These are phyloP conservation scores for Lentinula raphanica DNA, from an alignment of 768 basidiomycete genomes.

Conservation along the genomic window DNA sequence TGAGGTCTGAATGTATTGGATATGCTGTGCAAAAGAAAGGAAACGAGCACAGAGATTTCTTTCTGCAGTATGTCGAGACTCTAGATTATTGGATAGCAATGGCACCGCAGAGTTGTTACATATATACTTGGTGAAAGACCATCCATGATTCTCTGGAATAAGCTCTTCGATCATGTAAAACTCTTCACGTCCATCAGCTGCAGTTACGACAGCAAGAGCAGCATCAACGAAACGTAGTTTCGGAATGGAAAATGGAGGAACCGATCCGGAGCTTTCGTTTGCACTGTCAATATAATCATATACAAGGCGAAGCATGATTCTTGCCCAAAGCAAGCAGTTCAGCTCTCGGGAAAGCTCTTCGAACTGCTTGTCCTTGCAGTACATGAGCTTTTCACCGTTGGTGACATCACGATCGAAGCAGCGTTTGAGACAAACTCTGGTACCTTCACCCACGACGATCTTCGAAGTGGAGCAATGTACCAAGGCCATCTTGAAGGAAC, in stretches of 20 bases:
- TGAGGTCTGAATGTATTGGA: not conserved
- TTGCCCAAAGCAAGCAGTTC: not conserved
- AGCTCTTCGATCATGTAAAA: not conserved
- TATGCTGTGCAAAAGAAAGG: not conserved
- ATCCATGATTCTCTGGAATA: not conserved
- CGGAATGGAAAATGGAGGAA: not conserved
- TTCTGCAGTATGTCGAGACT: not conserved
- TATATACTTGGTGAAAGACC: not conserved
- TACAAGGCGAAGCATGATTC: not conserved
- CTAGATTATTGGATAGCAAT: not conserved
- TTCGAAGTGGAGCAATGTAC: not conserved
- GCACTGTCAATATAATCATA: not conserved
- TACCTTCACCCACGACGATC: not conserved
- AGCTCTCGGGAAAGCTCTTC: not conserved
- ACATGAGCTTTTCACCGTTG: too few species aligned
- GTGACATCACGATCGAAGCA: not conserved
- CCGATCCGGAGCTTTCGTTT: not conserved
- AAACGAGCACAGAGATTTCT: constrained; percentile 19
- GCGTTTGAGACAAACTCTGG: not conserved
- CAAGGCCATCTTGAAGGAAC: not conserved
- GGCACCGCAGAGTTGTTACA: not conserved
- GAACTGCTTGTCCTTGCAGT: not conserved
- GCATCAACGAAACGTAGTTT: not conserved
- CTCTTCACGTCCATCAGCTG: not conserved
- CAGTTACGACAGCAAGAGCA: not conserved